A percentile compares a stretch with the other conserved stretches of the same genome.
phyloP scores from a whole-genome alignment of 768 basidiomycete genomes.

The Albatrellus ellisii region DNA sequence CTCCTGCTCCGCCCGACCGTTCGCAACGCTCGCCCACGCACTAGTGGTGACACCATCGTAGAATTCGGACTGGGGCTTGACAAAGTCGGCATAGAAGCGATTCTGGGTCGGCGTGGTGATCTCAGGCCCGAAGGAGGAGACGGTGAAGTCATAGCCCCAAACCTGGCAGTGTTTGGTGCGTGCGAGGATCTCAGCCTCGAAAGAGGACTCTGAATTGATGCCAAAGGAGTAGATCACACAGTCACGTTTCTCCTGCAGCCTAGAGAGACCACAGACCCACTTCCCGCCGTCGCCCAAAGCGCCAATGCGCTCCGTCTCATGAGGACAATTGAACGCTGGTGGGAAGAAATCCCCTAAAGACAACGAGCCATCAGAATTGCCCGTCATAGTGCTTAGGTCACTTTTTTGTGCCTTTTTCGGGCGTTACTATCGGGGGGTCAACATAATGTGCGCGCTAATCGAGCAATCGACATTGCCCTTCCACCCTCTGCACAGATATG shows the following conservation, averaged over 20 bases:
- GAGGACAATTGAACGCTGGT: constrained; percentile 30
- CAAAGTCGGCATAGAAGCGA: constrained; percentile 16
- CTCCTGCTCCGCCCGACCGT: constrained; percentile 16
- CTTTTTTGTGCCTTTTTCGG: no score
- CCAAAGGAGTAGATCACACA: constrained; percentile 53
- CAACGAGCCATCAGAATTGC: not conserved
- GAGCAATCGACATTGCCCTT: no score
- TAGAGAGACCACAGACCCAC: constrained; percentile 53
- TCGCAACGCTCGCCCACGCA: not conserved
- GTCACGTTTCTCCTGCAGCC: constrained; percentile 35
- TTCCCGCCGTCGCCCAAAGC: constrained; percentile 57
- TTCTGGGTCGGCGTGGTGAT: constrained; percentile 3
- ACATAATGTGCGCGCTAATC: no score
- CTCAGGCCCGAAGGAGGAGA: constrained; percentile 9
- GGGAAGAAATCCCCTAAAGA: constrained; percentile 32
- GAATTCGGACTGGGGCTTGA: constrained; percentile 4
- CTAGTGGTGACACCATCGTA: constrained; percentile 1
- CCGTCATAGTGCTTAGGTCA: not conserved
- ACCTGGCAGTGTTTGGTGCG: constrained; percentile 36
- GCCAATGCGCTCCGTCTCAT: constrained; percentile 29
- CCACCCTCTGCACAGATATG: no score
- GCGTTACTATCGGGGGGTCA: no score
- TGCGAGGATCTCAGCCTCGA: constrained; percentile 44
- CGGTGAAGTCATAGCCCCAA: constrained; percentile 39
- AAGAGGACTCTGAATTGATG: constrained; percentile 50